Evolutionary conservation across 2,329 filamentous ascomycete genomes (phyloP).

Genomic region (Colletotrichum tabaci): DNA sequence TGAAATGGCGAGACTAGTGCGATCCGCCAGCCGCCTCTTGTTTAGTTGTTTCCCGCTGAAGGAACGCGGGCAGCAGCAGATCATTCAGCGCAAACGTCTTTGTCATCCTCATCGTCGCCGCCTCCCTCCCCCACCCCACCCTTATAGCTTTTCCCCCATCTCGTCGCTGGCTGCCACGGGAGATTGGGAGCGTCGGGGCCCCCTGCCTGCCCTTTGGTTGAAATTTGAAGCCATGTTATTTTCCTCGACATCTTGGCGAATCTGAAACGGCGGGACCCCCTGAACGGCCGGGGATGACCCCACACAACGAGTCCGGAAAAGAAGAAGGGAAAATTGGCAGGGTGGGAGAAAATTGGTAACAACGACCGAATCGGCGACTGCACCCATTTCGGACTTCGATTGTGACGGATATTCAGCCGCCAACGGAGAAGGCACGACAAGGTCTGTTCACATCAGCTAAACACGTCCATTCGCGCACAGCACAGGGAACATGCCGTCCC

Average conservation of each 20-base stretch:
- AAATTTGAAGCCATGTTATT: conserved; percentile 39
- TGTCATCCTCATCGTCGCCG: background rate
- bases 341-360: too few relatives aligned
- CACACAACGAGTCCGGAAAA: conserved; percentile 8
- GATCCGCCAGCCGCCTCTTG: conserved; percentile 2
- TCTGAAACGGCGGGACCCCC: conserved; percentile 39
- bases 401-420: too few relatives aligned
- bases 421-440: too few relatives aligned
- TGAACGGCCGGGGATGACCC: conserved; percentile 5
- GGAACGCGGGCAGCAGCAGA: conserved; percentile 29
- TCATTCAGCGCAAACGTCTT: background rate
- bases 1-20: conserved; percentile 9
- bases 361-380: too few relatives aligned
- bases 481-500: conserved; percentile 34
- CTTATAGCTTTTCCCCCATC: background rate
- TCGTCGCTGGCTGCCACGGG: background rate
- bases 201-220: conserved; percentile 5
- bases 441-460: conserved; percentile 26
- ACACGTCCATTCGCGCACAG: background rate
- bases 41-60: conserved; percentile 22
- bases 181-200: conserved; percentile 33
- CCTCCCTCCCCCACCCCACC: background rate
- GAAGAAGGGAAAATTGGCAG: background rate
- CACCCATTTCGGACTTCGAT: too few relatives aligned
- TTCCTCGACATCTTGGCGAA: conserved; percentile 40